Evolutionary conservation across 352 stramenopile genomes (phyloP).

Genomic region (Thraustochytrium striatum): DNA sequence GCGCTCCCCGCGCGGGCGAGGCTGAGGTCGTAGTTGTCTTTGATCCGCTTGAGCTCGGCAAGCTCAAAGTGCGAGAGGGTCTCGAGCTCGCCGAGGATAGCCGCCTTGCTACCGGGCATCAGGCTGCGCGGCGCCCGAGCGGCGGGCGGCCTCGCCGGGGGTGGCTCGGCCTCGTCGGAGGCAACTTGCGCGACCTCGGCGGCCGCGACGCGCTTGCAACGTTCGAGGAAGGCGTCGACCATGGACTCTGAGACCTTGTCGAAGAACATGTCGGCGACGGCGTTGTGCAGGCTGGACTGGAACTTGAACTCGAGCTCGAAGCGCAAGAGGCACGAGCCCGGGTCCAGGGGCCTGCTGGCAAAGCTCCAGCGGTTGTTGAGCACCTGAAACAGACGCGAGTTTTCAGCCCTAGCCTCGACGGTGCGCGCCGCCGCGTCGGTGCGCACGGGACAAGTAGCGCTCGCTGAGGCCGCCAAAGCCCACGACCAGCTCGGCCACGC

Average conservation of each 20-base stretch:
- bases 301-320: slow-evolving; percentile 41
- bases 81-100: slow-evolving; percentile 13
- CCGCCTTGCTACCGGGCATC: neutral
- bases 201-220: neutral
- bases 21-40: neutral
- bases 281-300: slow-evolving; percentile 30
- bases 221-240: slow-evolving; percentile 30
- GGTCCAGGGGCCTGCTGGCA: slow-evolving; percentile 13
- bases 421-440: neutral
- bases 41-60: slow-evolving; percentile 29
- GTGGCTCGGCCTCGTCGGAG: neutral
- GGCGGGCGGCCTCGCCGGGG: no score
- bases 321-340: neutral
- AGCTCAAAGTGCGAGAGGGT: slow-evolving; percentile 46
- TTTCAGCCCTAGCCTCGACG: neutral
- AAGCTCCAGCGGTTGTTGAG: slow-evolving; percentile 27
- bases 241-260: slow-evolving; percentile 29
- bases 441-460: slow-evolving; percentile 7
- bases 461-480: slow-evolving; percentile 31
- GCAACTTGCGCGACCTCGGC: no score
- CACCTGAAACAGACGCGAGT: slow-evolving; percentile 20
- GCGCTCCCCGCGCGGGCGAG: neutral
- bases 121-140: neutral
- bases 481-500: slow-evolving; percentile 23
- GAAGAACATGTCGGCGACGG: slow-evolving; percentile 45